phyloP scores from a whole-genome alignment of 2,329 filamentous ascomycete species.

The Pseudocercospora cruenta region DNA sequence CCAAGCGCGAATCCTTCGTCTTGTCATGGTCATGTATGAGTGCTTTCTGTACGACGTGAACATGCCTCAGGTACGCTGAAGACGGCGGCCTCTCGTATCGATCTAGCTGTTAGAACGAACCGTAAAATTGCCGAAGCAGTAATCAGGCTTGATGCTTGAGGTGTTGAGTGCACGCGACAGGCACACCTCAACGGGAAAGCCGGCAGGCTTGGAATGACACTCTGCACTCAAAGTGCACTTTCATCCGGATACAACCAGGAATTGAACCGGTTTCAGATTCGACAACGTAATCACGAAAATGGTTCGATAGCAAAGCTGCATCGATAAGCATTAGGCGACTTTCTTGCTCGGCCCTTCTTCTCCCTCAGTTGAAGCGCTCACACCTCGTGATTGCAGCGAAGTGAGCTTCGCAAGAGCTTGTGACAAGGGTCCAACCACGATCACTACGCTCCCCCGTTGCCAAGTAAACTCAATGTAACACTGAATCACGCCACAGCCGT shows the following conservation, averaged over 20 bases:
- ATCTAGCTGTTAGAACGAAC: background rate
- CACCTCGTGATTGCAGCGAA: background rate
- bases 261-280: background rate
- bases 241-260: background rate
- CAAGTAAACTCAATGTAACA: background rate
- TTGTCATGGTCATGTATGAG: background rate
- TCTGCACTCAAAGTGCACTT: background rate
- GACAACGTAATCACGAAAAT: background rate
- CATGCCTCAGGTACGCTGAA: background rate
- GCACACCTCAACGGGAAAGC: background rate
- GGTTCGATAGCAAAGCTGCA: background rate
- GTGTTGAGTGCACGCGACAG: background rate
- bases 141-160: background rate
- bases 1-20: background rate
- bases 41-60: background rate
- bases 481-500: background rate
- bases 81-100: background rate
- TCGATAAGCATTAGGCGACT: conserved; percentile 2
- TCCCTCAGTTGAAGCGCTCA: background rate
- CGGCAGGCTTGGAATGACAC: background rate
- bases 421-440: conserved; percentile 2
- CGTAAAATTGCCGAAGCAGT: background rate
- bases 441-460: background rate
- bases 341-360: background rate
- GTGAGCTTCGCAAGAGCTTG: background rate